Evolutionary conservation across 2,329 filamentous ascomycete species (phyloP), one percentile per base, ranked within the genome.

Genomic region (Colletotrichum graminicola): DNA sequence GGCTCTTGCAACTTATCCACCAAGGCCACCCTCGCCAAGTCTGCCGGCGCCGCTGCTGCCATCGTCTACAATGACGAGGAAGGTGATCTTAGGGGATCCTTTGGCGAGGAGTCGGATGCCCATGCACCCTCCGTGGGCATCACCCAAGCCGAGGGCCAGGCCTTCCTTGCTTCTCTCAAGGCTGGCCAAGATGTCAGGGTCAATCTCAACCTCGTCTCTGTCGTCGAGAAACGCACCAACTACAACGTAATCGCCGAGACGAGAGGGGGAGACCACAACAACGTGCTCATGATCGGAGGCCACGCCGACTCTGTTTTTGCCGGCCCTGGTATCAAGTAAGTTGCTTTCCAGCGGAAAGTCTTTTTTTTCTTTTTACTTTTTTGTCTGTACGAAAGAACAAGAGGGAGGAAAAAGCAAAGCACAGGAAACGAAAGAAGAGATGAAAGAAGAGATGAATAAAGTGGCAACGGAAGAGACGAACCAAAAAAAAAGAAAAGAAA

Each of bases 21-120:
- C 29, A 92, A 93, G 82, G 84, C 88, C 8, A 79, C 83, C 47
- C 80, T 85, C 23, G 90, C 90, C 32, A 87, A 86, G 69, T 76
- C 79, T 0, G 89, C 90, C 1, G 88, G 90, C 23, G 91, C 91
- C 1, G 77, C 79, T 0, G 91, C 82, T 1, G 85, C 84, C 0
- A 76, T 92, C 64, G 82, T 92, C 71, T 91, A 91, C 80, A 91
- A 92, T 82, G 91, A 91, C 71, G 85, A 81, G 4, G 78, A 83
- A 0, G 89, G 88, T 2, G 69, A 78, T 3, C 67, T 84, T 1
- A 77, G 84, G 8, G 90, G 88, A 39, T 92, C 89, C 2, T 82
- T 92, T 1, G 89, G 88, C 60, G 79, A 78, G 8, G 82, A 84
- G 0, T 83, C 82, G 55, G 76, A 75, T 43, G 77, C 77, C 11